Base-by-base conservation (phyloP, 805 yeast species). In the Zygosaccharomyces gambellarensis region DNA sequence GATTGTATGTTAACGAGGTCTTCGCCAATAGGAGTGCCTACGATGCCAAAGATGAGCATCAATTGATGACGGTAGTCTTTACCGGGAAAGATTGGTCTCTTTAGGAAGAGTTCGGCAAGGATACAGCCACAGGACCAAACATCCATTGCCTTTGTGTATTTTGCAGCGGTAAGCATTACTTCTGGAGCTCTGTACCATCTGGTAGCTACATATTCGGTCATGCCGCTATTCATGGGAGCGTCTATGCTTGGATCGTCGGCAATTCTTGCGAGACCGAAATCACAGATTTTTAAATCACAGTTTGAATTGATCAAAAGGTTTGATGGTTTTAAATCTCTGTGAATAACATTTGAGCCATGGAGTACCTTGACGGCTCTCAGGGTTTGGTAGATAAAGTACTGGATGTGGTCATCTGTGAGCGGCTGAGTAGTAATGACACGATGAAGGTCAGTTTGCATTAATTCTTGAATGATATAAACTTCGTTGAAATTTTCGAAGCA, bases 151-250 rank as follows among this genome's bases (percentile, higher is more conserved):
- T 92, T 87, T 23, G 97, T 87, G 71, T 92, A 92, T 61, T 86
- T 88, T 55, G 90, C 92, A 60, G 90, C 89, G 11, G 96, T 89
- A 44, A 92, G 76, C 98, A 92, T 92, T 65, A 92, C 90, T 61
- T 92, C 98, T 0, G 98, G 98, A 0, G 98, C 98, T 49, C 98
- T 76, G 68, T 92, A 92, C 97, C 98, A 92, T 56, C 98, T 75
- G 3, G 98, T 92, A 8, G 98, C 98, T 39, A 92, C 98, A 65
- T 92, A 92, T 68, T 92, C 98, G 2, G 98, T 92, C 95, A 92
- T 85, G 1, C 65, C 63, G 48, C 54, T 55, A 9, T 55, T 53
- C 36, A 52, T 52, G 31, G 51, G 51, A n/a, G 51, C 45, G n/a
- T 51, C 53, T 7, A 50, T 44, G 3, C 48, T 55, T 4, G 41